Conservation (phyloP, 768 basidiomycete species). For the Kwoniella newhampshirensis region DNA sequence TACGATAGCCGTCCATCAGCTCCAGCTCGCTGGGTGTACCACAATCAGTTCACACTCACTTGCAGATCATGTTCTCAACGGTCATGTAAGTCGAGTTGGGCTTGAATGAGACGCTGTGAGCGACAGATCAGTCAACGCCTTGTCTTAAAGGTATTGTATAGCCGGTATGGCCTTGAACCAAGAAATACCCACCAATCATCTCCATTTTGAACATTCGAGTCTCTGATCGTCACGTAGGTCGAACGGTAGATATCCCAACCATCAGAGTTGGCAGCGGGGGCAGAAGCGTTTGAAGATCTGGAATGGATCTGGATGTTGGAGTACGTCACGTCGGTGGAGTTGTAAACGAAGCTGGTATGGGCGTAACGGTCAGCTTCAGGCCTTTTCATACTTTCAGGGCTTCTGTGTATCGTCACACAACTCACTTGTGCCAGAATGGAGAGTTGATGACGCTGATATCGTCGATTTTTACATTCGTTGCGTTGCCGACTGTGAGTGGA, state of each 20-base stretch:
- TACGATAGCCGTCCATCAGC: too few species aligned
- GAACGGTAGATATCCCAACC: slow-evolving; percentile 66
- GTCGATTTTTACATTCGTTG: slow-evolving; percentile 58
- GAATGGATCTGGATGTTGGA: slow-evolving; percentile 52
- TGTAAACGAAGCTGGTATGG: slow-evolving; percentile 57
- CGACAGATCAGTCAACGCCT: background rate
- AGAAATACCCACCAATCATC: slow-evolving; percentile 49
- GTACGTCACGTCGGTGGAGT: slow-evolving; percentile 57
- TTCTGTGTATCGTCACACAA: background rate
- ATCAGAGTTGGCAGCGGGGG: slow-evolving; percentile 53
- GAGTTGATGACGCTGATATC: slow-evolving; percentile 55
- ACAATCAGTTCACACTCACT: too few species aligned
- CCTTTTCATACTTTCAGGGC: too few species aligned
- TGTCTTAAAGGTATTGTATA: too few species aligned
- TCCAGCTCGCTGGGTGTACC: too few species aligned
- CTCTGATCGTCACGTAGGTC: slow-evolving; percentile 51
- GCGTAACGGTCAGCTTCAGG: too few species aligned
- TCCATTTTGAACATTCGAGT: slow-evolving; percentile 56
- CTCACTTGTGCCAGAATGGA: slow-evolving; percentile 55
- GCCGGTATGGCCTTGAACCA: background rate
- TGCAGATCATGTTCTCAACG: slow-evolving; percentile 63
- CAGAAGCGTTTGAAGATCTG: slow-evolving; percentile 28
- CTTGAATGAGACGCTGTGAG: slow-evolving; percentile 60
- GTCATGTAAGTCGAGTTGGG: slow-evolving; percentile 63
- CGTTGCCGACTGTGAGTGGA: slow-evolving; percentile 61